Conservation (phyloP, 441 rosid genomes). For the Rhodomyrtus psidioides region DNA sequence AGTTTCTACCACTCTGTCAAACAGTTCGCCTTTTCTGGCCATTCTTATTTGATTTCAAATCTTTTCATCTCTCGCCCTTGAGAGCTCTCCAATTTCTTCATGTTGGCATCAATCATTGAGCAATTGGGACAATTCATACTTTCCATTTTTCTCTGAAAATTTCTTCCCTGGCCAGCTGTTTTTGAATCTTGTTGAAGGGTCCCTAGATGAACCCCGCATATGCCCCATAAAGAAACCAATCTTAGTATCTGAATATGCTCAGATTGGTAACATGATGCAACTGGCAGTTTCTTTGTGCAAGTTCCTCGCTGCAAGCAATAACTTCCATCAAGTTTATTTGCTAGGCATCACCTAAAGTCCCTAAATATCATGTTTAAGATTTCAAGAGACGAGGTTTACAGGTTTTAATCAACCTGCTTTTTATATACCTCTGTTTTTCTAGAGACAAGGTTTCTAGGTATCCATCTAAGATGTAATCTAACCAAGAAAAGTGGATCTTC, state of each 20-base stretch:
- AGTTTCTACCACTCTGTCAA: neutral
- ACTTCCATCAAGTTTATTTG: neutral
- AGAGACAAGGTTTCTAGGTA: neutral
- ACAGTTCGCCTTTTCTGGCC: neutral
- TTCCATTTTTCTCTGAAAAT: neutral
- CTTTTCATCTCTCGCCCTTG: neutral
- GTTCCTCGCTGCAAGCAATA: neutral
- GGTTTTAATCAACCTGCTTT: neutral
- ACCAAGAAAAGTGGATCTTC: neutral
- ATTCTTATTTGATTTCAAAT: neutral
- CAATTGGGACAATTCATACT: neutral
- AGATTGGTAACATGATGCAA: neutral
- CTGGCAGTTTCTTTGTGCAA: neutral
- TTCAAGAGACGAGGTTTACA: neutral
- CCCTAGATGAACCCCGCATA: neutral
- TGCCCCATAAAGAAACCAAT: neutral
- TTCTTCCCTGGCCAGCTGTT: neutral
- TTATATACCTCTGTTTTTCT: neutral
- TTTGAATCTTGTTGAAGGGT: neutral
- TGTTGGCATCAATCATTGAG: neutral
- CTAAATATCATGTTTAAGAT: neutral
- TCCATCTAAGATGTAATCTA: neutral
- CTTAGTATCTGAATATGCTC: neutral
- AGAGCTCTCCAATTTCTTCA: neutral
- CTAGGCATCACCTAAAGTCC: neutral